phyloP scores from a whole-genome alignment of 176 grass and related monocot species.

The Melocanna baccifera region DNA sequence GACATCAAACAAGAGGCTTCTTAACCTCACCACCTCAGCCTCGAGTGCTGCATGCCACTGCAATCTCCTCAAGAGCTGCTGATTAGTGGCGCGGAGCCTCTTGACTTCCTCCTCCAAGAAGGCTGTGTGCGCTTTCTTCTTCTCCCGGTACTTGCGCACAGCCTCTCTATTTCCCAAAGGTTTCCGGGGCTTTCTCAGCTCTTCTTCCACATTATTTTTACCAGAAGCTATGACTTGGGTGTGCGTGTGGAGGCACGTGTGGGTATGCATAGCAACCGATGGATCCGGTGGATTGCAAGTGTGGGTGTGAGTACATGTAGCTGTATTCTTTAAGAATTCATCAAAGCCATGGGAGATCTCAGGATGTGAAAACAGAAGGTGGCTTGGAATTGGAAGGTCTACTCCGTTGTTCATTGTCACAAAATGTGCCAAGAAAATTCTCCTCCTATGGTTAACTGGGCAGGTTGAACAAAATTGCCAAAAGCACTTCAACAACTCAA shows the following conservation, averaged over 20 bases:
- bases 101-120: slow-evolving; percentile 83
- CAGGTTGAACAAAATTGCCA: slow-evolving; percentile 29
- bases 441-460: slow-evolving; percentile 27
- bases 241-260: slow-evolving; percentile 79
- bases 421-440: slow-evolving; percentile 26
- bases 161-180: slow-evolving; percentile 73
- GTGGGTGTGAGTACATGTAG: slow-evolving; percentile 70
- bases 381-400: slow-evolving; percentile 63
- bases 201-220: slow-evolving; percentile 36
- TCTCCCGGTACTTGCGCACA: slow-evolving; percentile 90
- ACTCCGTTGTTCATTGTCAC: slow-evolving; percentile 62
- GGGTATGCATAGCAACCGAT: slow-evolving; percentile 45
- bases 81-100: slow-evolving; percentile 61
- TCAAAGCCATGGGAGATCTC: slow-evolving; percentile 61
- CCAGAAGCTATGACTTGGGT: slow-evolving; percentile 45
- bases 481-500: slow-evolving; percentile 35
- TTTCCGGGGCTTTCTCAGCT: slow-evolving; percentile 39
- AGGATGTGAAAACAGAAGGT: slow-evolving; percentile 49
- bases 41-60: slow-evolving; percentile 60
- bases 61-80: slow-evolving; percentile 72
- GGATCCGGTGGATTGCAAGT: slow-evolving; percentile 55
- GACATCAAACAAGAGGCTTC: slow-evolving; percentile 52
- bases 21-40: slow-evolving; percentile 65
- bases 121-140: slow-evolving; percentile 82
- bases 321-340: slow-evolving; percentile 53